Evolutionary conservation across 1,139 yeast genomes (phyloP), one percentile per base, ranked within the genome.

Genomic region (Taphrina flavorubra): DNA sequence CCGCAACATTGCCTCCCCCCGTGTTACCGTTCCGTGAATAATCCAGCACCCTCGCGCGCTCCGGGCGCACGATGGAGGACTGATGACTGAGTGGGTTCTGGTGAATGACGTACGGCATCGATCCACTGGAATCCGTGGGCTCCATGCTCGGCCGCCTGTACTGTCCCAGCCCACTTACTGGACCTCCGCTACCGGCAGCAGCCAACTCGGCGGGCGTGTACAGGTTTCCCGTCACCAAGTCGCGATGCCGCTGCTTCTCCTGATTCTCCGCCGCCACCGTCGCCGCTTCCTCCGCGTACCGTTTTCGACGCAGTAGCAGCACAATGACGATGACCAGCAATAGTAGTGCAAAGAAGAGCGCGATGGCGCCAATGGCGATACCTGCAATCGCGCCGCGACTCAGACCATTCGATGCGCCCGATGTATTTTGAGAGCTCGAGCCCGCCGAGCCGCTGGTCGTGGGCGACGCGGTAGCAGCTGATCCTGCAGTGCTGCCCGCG

Each of bases 281-380:
- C 13, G 62, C 62, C 6, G 62, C 51, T 10, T 44, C 53, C 46
- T 58, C 62, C 10, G 62, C 62, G 31, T 58, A 44, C 13, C 62
- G 14, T 13, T 36, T 16, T 2, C 62, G 39, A 6, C 62, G 51
- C 20, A 44, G 39, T 13, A 58, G 16, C 18, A 58, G 53, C 14
- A 44, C 42, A 20, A 58, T 44, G 25, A 58, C 62, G 53, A 44
- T 36, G n/a, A 34, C 62, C 16, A 58, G 40, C 25, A 58, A 16
- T 6, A 58, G 25, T 5, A 58, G 62, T 18, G 44, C 62, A 34
- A 58, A 58, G 62, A 58, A 58, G 51, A 58, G 66, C n/a, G 66
- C 66, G 16, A 62, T 40, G 51, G 59, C 66, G 31, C 66, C 66
- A 18, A 62, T 62, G 42, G 49, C 66, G 20, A 62, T 62, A 8